Base-by-base conservation (phyloP, 768 basidiomycete species). In the Polyporus arcularius region DNA sequence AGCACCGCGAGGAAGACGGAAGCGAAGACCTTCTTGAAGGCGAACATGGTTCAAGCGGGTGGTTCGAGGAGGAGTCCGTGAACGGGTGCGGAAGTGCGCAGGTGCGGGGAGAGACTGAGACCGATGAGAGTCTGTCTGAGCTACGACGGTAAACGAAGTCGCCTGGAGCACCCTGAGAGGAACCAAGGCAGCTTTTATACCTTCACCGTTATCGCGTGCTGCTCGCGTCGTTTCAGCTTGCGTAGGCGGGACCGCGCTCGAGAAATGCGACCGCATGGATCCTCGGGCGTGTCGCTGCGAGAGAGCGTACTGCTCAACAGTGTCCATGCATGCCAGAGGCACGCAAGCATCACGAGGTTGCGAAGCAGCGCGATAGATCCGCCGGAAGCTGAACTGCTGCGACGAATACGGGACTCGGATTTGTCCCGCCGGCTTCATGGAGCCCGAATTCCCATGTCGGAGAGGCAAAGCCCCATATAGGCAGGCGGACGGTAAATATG, bases 1-100 rank as follows among this genome's bases (percentile, higher is more conserved):
- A 64, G 59, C 52, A 64, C 56, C 47, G 63, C 63, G 32, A 64
- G 58, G 56, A 56, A 52, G 45, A 64, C 63, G 41, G 63, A 64
- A 1, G 63, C 59, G 28, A 60, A 57, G 50, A 64, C 51, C 53
- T 57, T 64, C 48, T 59, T 63, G 62, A 63, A 59, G 18, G 53
- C 41, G 49, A 63, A 63, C 62, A 63, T 63, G 35, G 11, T 54
- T 18, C 21, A 32, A 39, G 46, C 26, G 40, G 16, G 5, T 26
- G 51, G 9, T 39, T 15, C n/a, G 9, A 7, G 55, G 56, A 52
- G 31, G 28, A 31, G 48, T 55, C 53, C 38, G 51, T 54, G 40
- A 46, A 40, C 35, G 41, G 41, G 53, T 50, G 50, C 42, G 60
- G 40, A 30, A 30, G 57, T 51, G 48, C n/a, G 54, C 48, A 43